Evolutionary conservation across 75 land plant genomes (phyloP), one percentile per base, ranked within the genome.

Genomic region (Larix kaempferi): DNA sequence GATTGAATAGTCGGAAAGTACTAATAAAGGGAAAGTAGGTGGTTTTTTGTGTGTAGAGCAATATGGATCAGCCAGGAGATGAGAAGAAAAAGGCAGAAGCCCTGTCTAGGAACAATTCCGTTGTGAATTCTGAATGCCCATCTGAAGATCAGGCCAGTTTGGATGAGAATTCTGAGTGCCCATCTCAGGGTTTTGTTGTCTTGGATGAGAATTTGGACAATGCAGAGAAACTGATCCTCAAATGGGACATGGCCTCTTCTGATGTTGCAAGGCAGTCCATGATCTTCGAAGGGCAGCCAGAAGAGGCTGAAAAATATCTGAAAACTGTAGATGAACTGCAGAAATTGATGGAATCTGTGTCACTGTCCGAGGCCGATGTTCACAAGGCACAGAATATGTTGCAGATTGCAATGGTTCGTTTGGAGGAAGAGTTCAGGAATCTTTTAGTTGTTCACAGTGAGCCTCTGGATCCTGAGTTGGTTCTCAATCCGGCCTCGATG

Each of bases 391-490:
- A 86, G 79, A 77, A 76, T 80, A 64, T 59, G 35, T 22, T 56
- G 76, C 82, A 80, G 88, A 81, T 91, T 74, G 95, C 98, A 73
- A 92, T 96, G 98, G 84, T 88, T 6, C 74, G 99, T 19, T 84
- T 96, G 33, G 91, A 96, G 69, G 93, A 92, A 80, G 99, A 96
- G 90, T 96, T 96, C 74, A 82, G 93, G 11, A 79, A 89, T 82
- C 86, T 94, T 10, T 84, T 94, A 12, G 39, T 87, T 15, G 13
- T 23, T 13, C 22, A 79, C 49, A 79, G 81, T 49, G 59, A 57
- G 26, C 27, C 35, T 10, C n/a, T 79, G 15, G 81, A 79, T 11
- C 49, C 78, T 6, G 81, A 79, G 25, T 23, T 64, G 78, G 78
- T 23, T 37, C 22, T 35, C 25, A 23, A 37, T 41, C 15, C 57